These are phyloP conservation scores for Coleophoma crateriformis DNA, from an alignment of 2,329 filamentous ascomycete genomes.

Conservation along the genomic window DNA sequence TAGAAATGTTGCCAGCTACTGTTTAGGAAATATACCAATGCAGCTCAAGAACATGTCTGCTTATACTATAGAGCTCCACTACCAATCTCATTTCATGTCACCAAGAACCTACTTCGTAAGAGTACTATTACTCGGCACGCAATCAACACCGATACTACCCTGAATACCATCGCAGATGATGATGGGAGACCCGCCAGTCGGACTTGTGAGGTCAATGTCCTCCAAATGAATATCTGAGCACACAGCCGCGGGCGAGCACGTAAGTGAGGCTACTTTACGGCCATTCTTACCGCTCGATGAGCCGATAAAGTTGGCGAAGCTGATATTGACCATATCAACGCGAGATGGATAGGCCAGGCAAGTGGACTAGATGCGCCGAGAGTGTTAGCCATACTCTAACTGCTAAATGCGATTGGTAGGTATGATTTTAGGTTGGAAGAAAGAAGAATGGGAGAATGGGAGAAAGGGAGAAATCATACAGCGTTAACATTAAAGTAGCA, in stretches of 20 bases:
- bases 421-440: constrained; percentile 5
- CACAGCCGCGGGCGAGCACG: constrained; percentile 50
- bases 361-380: constrained; percentile 25
- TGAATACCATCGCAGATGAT: constrained; percentile 46
- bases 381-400: no score
- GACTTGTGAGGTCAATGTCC: constrained; percentile 48
- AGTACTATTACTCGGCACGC: constrained; percentile 4
- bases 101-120: no score
- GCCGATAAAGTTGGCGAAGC: constrained; percentile 53
- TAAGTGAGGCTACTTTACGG: constrained; percentile 46
- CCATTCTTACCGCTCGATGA: constrained; percentile 51
- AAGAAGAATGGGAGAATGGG: not conserved
- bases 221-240: constrained; percentile 50
- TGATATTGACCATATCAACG: constrained; percentile 54
- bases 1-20: no score
- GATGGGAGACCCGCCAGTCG: constrained; percentile 34
- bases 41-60: no score
- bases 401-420: constrained; percentile 23
- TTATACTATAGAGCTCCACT: no score
- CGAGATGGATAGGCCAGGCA: constrained; percentile 48
- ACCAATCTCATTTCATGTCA: no score
- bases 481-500: constrained; percentile 54
- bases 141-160: constrained; percentile 9
- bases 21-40: no score
- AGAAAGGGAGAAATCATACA: not conserved